Conservation (phyloP, 495 filamentous ascomycete species). For the Hypoxylon crocopeplum region DNA sequence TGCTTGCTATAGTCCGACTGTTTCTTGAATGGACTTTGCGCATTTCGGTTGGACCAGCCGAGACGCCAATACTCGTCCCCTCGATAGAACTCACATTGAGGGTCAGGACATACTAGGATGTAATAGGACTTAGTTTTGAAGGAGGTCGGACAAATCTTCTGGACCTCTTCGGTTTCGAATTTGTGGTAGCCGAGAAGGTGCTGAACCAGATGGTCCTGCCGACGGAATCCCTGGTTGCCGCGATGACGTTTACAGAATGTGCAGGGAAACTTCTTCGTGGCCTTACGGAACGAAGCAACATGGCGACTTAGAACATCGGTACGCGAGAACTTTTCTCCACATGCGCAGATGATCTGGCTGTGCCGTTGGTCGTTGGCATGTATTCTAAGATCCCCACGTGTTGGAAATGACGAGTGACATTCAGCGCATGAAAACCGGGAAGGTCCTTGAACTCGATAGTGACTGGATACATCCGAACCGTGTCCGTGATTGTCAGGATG, state of each 20-base stretch:
- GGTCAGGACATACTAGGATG: slow-evolving; percentile 5
- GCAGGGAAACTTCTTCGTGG: slow-evolving; percentile 32
- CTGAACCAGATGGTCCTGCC: slow-evolving; percentile 46
- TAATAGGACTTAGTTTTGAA: too few species aligned
- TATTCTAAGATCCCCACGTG: background rate
- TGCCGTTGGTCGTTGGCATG: slow-evolving; percentile 24
- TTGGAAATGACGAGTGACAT: slow-evolving; percentile 18
- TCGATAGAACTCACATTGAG: slow-evolving; percentile 18
- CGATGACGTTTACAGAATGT: slow-evolving; percentile 42
- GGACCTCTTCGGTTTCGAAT: slow-evolving; percentile 25
- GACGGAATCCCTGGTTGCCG: slow-evolving; percentile 45
- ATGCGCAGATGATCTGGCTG: slow-evolving; percentile 26
- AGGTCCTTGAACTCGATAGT: slow-evolving; percentile 3
- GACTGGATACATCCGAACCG: background rate
- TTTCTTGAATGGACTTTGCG: slow-evolving; percentile 31
- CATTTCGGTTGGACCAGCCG: background rate
- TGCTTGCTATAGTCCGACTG: slow-evolving; percentile 42
- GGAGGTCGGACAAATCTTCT: background rate
- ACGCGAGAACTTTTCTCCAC: slow-evolving; percentile 38
- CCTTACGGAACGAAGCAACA: slow-evolving; percentile 20
- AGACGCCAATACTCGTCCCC: background rate
- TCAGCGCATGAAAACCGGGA: slow-evolving; percentile 18
- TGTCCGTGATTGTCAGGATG: background rate
- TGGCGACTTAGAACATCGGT: slow-evolving; percentile 42
- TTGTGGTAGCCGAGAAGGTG: slow-evolving; percentile 49